Evolutionary conservation across 2,329 filamentous ascomycete species (phyloP), one percentile per base, ranked within the genome.

Genomic region (Chaetomium strumarium): DNA sequence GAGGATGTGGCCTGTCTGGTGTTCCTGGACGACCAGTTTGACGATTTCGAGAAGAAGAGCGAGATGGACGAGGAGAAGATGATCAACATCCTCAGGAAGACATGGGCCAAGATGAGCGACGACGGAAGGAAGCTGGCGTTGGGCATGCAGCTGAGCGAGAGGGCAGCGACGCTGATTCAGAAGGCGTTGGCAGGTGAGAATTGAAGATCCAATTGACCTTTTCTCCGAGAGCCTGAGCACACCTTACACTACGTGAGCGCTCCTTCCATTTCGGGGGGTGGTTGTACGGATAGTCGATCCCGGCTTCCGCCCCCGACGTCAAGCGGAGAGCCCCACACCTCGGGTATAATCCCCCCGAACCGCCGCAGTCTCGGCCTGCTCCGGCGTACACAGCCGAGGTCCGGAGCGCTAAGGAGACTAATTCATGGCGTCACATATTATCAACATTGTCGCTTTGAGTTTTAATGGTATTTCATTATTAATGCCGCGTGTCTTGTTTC

Each of bases 1-100:
- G 90, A 95, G 72, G 90, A 95, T 70, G 86, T 90, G 42, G 90
- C 90, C 3, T 95, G 89, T 65, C 71, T 95, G 51, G 89, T 95
- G 29, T 95, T 95, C 66, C 70, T 95, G 59, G 89, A 93, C 66
- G 88, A 92, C 66, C 87, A 93, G 65, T 86, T 95, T 58, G 89
- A 91, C 62, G 80, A 79, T 46, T 95, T 93, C 69, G 85, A 89
- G 73, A 76, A 68, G 60, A 75, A 78, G 65, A 77, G 80, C 29
- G 77, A 84, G 49, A 66, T 77, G 14, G 86, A 90, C 63, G 87
- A 92, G 70, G 84, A 83, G 46, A 95, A 93, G 76, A 82, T 90
- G 55, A 66, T 92, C 17, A 72, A 70, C 16, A 88, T 90, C 58
- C 65, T 90, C 66, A 72, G 73, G 60, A 89, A 89, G 77, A 88